Evolutionary conservation across 176 grass and related monocot species (phyloP).

Genomic region (Bolboschoenus planiculmis): DNA sequence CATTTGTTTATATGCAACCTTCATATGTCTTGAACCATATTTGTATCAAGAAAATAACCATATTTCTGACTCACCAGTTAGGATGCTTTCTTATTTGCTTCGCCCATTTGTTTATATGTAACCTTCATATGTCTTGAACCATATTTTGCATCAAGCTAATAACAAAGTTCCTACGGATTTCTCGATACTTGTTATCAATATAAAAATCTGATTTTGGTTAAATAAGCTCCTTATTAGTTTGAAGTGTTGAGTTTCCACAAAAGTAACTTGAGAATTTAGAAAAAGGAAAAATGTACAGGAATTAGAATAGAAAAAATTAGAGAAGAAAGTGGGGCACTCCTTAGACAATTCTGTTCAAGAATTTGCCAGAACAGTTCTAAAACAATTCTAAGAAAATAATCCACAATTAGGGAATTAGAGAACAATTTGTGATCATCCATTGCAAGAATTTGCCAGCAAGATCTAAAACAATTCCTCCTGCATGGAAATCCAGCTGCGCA

Average conservation of each 20-base stretch:
- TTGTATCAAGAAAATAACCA: too few relatives aligned
- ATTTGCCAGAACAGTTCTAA: too few relatives aligned
- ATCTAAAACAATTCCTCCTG: background rate
- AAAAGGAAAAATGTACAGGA: background rate
- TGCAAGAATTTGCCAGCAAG: background rate
- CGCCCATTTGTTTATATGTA: too few relatives aligned
- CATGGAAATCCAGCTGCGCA: background rate
- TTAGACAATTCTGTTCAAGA: too few relatives aligned
- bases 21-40: too few relatives aligned
- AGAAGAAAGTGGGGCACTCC: background rate
- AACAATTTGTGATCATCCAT: background rate
- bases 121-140: too few relatives aligned
- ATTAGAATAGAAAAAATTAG: background rate
- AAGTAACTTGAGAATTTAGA: background rate
- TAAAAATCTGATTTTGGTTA: background rate
- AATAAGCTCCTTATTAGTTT: background rate
- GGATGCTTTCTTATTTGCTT: too few relatives aligned
- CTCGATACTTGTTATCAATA: background rate
- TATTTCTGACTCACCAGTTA: too few relatives aligned
- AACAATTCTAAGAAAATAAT: too few relatives aligned
- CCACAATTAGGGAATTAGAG: too few relatives aligned
- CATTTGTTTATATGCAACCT: too few relatives aligned
- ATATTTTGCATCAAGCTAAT: background rate
- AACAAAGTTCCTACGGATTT: background rate
- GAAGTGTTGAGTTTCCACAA: background rate